Conservation (phyloP, 2,329 filamentous ascomycete species). For the Beauveria sp. region DNA sequence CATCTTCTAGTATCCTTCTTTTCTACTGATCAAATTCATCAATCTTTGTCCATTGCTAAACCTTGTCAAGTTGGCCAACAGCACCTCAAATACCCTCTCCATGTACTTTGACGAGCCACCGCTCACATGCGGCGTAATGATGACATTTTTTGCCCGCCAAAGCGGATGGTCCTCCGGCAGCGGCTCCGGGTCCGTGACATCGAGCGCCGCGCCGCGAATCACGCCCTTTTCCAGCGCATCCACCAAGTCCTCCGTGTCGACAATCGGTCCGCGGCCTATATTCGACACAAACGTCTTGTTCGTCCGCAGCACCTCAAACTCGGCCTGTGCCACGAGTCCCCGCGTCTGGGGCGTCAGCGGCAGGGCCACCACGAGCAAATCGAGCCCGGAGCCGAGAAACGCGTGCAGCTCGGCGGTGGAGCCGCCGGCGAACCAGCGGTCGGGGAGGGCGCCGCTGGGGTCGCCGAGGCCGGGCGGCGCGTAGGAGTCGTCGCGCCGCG, state of each 20-base stretch:
- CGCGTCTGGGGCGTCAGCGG: constrained; percentile 42
- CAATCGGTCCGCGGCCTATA: constrained; percentile 54
- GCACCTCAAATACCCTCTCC: constrained; percentile 33
- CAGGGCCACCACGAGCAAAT: constrained; percentile 43
- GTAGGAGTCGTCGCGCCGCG: constrained; percentile 56
- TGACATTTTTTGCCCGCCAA: constrained; percentile 62
- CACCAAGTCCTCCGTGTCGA: constrained; percentile 50
- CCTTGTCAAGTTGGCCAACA: constrained; percentile 33
- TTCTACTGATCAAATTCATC: constrained; percentile 33
- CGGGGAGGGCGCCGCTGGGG: constrained; percentile 38
- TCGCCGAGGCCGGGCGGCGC: constrained; percentile 59
- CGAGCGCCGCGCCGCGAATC: constrained; percentile 59
- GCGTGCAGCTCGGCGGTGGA: constrained; percentile 36
- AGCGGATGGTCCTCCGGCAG: constrained; percentile 59
- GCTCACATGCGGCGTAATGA: constrained; percentile 50
- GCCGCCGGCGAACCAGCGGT: constrained; percentile 42
- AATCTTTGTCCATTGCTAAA: constrained; percentile 29
- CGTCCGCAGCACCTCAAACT: constrained; percentile 38
- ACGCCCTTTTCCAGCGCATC: constrained; percentile 43
- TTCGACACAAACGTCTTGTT: constrained; percentile 59
- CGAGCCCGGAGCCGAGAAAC: constrained; percentile 43
- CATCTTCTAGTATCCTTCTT: constrained; percentile 20
- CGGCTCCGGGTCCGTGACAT: constrained; percentile 75
- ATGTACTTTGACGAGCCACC: constrained; percentile 32
- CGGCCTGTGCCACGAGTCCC: constrained; percentile 41